These are phyloP conservation scores for Erythrophleum ivorense DNA, from an alignment of 331 rosid genomes.

Conservation along the genomic window DNA sequence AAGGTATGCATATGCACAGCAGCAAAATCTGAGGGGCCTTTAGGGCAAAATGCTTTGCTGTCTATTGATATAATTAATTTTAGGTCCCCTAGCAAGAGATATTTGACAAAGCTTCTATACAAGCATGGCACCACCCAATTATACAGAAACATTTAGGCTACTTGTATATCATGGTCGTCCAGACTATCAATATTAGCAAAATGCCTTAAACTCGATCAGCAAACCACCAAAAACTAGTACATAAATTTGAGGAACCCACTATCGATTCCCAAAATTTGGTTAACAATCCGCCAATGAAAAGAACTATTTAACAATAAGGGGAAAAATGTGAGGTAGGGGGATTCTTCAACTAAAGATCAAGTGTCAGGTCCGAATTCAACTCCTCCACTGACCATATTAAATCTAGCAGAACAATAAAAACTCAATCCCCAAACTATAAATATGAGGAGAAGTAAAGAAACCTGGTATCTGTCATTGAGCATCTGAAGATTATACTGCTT, in stretches of 20 bases:
- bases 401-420: constrained; percentile 36
- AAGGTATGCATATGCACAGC: neutral
- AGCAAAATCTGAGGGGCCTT: neutral
- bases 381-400: neutral
- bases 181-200: neutral
- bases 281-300: neutral
- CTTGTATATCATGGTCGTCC: neutral
- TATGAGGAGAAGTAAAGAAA: constrained; percentile 44
- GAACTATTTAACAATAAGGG: neutral
- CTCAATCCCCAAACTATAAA: neutral
- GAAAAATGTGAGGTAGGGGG: neutral
- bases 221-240: neutral
- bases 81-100: neutral
- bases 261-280: neutral
- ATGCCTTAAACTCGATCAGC: neutral
- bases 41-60: neutral
- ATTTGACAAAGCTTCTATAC: neutral
- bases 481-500: constrained; percentile 93
- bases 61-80: neutral
- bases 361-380: neutral
- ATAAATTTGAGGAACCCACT: neutral
- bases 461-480: constrained; percentile 94
- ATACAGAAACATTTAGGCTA: neutral
- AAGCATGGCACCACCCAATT: neutral
- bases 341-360: neutral